Base-by-base conservation (phyloP, 768 basidiomycete genomes). In the Russula sp. region DNA sequence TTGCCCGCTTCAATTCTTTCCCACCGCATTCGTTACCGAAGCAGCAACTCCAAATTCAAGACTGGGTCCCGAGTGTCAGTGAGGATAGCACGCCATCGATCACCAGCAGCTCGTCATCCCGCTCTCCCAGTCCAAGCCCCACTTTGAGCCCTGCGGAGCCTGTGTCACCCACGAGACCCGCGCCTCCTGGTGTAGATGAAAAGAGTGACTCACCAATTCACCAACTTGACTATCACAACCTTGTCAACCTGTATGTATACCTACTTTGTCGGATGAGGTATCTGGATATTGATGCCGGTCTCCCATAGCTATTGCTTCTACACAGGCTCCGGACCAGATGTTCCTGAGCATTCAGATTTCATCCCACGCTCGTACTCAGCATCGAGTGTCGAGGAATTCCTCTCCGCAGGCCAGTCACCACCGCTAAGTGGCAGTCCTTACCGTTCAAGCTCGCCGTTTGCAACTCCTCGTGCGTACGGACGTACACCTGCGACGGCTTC, bases 231-330 rank as follows among this genome's bases (percentile, higher is more conserved):
- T 88, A 89, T 69, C 77, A 76, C 62, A 78, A 81, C 61, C 83
- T 90, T 62, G 70, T 90, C 60, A 81, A 82, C 72, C 83, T 77
- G 88, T 88, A 67, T 49, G 83, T 78, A 16, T 35, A 14, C 36
- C 51, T 46, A 52, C 55, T 47, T 52, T 39, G 55, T 47, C 58
- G 36, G n/a, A 8, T 20, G 29, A 16, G 18, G 39, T 49, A 56
- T 46, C 34, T 29, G 35, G 42, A 2, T 2, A 34, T 22, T 69
- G 46, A 73, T 52, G 45, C 45, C 6, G 22, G 65, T 45, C 58
- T 18, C 35, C 54, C 25, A 13, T 57, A 91, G 89, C 67, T 90
- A 87, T 72, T 91, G 89, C 75, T 91, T 90, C 74, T 91, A 82
- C 73, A 90, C 89, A 2, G 89, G 89, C 1, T 67, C 77, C 3